Evolutionary conservation across 2,329 filamentous ascomycete species (phyloP), one percentile per base, ranked within the genome.

Genomic region (Aspergillus sp.): DNA sequence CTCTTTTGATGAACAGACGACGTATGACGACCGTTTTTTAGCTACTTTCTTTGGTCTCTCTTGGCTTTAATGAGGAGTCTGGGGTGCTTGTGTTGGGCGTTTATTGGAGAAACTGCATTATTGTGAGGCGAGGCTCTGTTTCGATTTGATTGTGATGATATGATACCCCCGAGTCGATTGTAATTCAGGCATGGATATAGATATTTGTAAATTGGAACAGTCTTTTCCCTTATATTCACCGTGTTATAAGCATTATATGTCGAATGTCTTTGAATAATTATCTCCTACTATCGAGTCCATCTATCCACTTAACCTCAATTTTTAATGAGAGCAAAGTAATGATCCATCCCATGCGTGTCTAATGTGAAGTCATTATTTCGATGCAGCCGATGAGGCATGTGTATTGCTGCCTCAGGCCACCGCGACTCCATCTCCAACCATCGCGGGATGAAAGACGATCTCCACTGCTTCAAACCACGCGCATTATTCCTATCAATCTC

Each of bases 161-260:
- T 62, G 60, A 63, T 63, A 63, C 58, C 57, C 58, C 54, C 40
- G 34, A 39, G 33, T 19, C 19, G 19, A 19, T 19, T 19, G 19
- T 19, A 19, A 19, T 19, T 19, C 33, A 13, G 27, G 37, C 43
- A n/a, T 33, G 34, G 29, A 33, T 38, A 26, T 27, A 26, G 36
- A 37, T 37, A 37, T 3, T 35, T 35, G n/a, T 32, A 9, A 9
- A 32, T 32, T 32, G 8, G 31, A 8, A 32, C n/a, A n/a, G 8
- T 9, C 31, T 32, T 32, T 19, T 19, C 19, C 4, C 19, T 19
- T 19, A 19, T 19, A 19, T 19, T 19, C 19, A 19, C 19, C 4
- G 19, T 19, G 19, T 19, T 19, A 9, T 32, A 4, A 4, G 31
- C 31, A 32, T 9, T 32, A 4, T 9, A 9, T 8, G 8, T 4